These are phyloP conservation scores for Vinca minor DNA, from an alignment of 257 asterid species.

Conservation along the genomic window DNA sequence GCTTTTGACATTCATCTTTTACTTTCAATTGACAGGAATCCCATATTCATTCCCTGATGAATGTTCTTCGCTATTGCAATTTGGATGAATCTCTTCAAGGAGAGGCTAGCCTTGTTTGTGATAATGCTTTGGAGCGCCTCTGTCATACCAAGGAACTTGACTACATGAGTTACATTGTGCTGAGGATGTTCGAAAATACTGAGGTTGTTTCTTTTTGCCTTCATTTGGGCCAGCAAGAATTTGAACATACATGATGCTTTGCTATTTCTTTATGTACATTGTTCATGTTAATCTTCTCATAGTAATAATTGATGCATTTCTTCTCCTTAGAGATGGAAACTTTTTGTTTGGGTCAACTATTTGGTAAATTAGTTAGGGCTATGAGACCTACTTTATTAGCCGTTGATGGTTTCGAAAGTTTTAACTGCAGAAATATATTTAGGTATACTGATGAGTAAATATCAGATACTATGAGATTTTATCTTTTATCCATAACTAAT, in stretches of 20 bases:
- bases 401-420: too few species aligned
- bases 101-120: constrained; percentile 75
- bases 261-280: too few species aligned
- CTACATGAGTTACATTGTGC: constrained; percentile 91
- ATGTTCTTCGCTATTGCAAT: constrained; percentile 95
- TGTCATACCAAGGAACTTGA: constrained; percentile 82
- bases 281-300: too few species aligned
- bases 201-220: constrained; percentile 50
- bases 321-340: too few species aligned
- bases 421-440: background rate
- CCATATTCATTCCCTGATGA: constrained; percentile 93
- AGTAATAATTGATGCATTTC: too few species aligned
- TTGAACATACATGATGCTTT: too few species aligned
- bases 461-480: too few species aligned
- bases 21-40: constrained; percentile 61
- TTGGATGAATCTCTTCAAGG: constrained; percentile 88
- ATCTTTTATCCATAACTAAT: background rate
- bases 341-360: too few species aligned
- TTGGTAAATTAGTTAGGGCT: too few species aligned
- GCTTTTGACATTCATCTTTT: background rate
- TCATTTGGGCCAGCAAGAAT: constrained; percentile 2
- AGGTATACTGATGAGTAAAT: background rate
- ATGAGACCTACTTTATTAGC: too few species aligned
- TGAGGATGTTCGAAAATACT: constrained; percentile 79
- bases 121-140: constrained; percentile 78